Conservation (phyloP, 2,329 filamentous ascomycete species). For the Neopestalotiopsis sp. region DNA sequence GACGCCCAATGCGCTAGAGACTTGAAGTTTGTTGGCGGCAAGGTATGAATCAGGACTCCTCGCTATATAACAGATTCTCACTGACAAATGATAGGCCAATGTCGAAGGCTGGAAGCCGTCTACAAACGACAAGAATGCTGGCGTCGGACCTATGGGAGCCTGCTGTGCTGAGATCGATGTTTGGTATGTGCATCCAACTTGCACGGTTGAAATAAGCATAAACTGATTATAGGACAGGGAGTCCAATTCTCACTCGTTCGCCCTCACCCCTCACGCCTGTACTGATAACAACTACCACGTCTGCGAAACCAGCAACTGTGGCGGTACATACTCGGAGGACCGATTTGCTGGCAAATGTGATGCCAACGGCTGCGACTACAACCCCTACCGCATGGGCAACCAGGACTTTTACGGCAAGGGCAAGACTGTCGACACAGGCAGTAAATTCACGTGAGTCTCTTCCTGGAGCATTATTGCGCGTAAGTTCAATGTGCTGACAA, state of each 20-base stretch:
- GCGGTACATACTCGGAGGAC: conserved; percentile 52
- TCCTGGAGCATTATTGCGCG: neutral
- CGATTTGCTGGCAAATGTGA: conserved; percentile 67
- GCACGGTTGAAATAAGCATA: neutral
- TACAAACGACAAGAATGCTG: conserved; percentile 55
- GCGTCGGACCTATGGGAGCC: conserved; percentile 55
- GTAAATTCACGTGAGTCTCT: conserved; percentile 27
- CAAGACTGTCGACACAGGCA: conserved; percentile 31
- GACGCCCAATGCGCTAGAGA: conserved; percentile 54
- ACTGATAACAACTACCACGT: conserved; percentile 50
- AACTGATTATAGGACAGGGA: conserved; percentile 38
- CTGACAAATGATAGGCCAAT: conserved; percentile 38
- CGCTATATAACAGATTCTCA: too few species aligned
- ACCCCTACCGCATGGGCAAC: conserved; percentile 69
- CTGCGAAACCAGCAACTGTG: conserved; percentile 53
- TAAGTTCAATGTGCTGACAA: neutral
- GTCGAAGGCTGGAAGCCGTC: conserved; percentile 55
- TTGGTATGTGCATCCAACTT: conserved; percentile 46
- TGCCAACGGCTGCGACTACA: conserved; percentile 71
- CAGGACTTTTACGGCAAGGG: conserved; percentile 65
- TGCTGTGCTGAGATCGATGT: conserved; percentile 66
- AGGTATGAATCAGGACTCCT: neutral
- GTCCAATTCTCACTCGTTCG: conserved; percentile 66
- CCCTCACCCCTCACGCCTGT: conserved; percentile 68
- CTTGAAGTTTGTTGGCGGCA: conserved; percentile 12